Evolutionary conservation across 2,329 filamentous ascomycete genomes (phyloP), one percentile per base, ranked within the genome.

Genomic region (Colletotrichum sp.): DNA sequence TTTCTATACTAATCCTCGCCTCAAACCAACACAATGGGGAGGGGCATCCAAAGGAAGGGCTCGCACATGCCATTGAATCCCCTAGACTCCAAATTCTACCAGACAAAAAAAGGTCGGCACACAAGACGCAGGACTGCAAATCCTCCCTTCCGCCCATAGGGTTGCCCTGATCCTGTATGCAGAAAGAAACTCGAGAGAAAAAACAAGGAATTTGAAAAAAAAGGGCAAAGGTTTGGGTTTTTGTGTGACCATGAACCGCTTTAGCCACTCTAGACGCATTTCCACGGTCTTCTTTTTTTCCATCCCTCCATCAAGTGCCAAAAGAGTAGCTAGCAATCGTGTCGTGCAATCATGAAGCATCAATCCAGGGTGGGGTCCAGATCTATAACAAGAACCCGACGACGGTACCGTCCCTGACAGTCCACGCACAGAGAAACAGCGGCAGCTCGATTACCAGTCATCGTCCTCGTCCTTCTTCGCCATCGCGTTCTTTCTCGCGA

Each of bases 401-500:
- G 68, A 55, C 62, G 60, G 32, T 63, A 39, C 36, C 75, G 66
- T 71, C 75, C 67, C 71, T 63, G 64, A 68, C 73, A 52, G 67
- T 67, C 67, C 62, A 79, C 72, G 79, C 71, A 75, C 57, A 52
- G n/a, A 52, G 44, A 21, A 52, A 52, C 44, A 52, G 44, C 44
- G 10, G 49, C 63, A 24, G 52, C 32, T 68, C 71, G 63, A 68
- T 80, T 83, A 94, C 93, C 93, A 94, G 81, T 95, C 92, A 63
- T 94, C 93, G 21, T 94, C 92, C 24, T 93, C 90, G 72, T 91
- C 88, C 84, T 91, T 92, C 81, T 90, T 92, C 81, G 93, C 92
- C 93, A 95, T 95, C 8, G 93, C 94, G 78, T 91, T 92, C 87
- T 96, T 94, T 80, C 95, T 89, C 59, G 94, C 93, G 80, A 94